phyloP scores from a whole-genome alignment of 139 green algal genomes.

The Desmodesmus armatus region DNA sequence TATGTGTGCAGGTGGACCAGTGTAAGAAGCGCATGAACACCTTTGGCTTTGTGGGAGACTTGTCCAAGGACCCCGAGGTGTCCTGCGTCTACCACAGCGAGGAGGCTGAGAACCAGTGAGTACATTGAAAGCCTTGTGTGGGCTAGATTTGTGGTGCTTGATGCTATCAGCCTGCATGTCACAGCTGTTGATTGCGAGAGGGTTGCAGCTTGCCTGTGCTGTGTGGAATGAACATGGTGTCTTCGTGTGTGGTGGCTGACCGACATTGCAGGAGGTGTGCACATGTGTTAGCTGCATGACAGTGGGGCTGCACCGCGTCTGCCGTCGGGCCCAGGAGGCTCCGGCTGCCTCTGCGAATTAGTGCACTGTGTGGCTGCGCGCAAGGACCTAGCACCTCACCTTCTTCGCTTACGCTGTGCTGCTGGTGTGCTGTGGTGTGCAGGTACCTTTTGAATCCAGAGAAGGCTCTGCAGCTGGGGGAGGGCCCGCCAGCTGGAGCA shows the following conservation, averaged over 20 bases:
- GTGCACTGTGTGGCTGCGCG: no score
- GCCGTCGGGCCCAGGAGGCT: no score
- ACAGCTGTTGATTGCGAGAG: background rate
- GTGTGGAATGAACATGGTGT: background rate
- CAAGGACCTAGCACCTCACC: no score
- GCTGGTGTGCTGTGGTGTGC: no score
- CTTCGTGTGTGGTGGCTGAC: background rate
- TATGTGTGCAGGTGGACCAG: constrained; percentile 68
- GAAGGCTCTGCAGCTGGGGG: constrained; percentile 29
- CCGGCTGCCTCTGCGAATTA: no score
- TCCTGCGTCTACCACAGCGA: constrained; percentile 98
- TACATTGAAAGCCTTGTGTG: constrained; percentile 10
- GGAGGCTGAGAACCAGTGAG: constrained; percentile 78
- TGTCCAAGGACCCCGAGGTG: constrained; percentile 87
- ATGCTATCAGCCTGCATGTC: background rate
- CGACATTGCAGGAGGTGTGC: no score
- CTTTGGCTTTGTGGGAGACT: constrained; percentile 98
- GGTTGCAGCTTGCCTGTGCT: background rate
- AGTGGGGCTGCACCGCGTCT: no score
- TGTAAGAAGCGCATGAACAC: constrained; percentile 99
- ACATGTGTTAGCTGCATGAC: no score
- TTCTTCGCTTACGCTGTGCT: no score
- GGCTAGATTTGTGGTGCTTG: background rate
- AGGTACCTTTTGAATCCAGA: constrained; percentile 33
- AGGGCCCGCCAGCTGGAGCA: constrained; percentile 1